Percentiles rank a stretch among this genome's conserved stretches.
phyloP scores from a whole-genome alignment of 2,329 filamentous ascomycete species.

The Cladophialophora carrionii region DNA sequence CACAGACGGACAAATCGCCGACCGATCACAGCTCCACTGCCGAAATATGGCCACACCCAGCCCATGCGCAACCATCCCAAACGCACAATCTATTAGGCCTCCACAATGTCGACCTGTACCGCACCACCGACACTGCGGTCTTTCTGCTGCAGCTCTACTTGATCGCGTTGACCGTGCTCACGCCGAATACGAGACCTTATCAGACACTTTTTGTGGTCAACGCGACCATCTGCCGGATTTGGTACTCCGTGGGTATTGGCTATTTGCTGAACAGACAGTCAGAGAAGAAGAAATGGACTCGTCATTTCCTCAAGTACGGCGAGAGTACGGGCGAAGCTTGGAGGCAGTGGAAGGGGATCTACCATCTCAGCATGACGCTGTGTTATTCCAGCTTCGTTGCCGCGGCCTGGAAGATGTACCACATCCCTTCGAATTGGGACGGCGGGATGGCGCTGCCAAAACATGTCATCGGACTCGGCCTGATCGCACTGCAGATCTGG shows the following conservation, averaged over 20 bases:
- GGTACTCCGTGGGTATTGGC: slow-evolving; percentile 89
- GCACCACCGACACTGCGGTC: slow-evolving; percentile 80
- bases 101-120: slow-evolving; percentile 83
- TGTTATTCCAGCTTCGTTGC: slow-evolving; percentile 87
- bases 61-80: slow-evolving; percentile 61
- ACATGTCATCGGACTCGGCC: slow-evolving; percentile 78
- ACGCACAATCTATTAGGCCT: slow-evolving; percentile 84
- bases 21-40: slow-evolving; percentile 44
- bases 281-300: slow-evolving; percentile 88
- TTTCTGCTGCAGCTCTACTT: slow-evolving; percentile 77
- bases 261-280: slow-evolving; percentile 84
- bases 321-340: slow-evolving; percentile 89
- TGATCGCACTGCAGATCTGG: slow-evolving; percentile 89
- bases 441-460: slow-evolving; percentile 84
- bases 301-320: slow-evolving; percentile 96
- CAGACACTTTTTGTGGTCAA: slow-evolving; percentile 80
- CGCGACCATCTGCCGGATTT: slow-evolving; percentile 80
- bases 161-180: slow-evolving; percentile 71
- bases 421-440: slow-evolving; percentile 80
- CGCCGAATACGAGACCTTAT: slow-evolving; percentile 74
- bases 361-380: slow-evolving; percentile 89
- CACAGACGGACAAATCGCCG: slow-evolving; percentile 43
- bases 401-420: slow-evolving; percentile 96
- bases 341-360: slow-evolving; percentile 96
- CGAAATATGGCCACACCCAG: slow-evolving; percentile 29